Evolutionary conservation across 2,329 filamentous ascomycete genomes (phyloP).

Genomic region (Claviceps spartinae): DNA sequence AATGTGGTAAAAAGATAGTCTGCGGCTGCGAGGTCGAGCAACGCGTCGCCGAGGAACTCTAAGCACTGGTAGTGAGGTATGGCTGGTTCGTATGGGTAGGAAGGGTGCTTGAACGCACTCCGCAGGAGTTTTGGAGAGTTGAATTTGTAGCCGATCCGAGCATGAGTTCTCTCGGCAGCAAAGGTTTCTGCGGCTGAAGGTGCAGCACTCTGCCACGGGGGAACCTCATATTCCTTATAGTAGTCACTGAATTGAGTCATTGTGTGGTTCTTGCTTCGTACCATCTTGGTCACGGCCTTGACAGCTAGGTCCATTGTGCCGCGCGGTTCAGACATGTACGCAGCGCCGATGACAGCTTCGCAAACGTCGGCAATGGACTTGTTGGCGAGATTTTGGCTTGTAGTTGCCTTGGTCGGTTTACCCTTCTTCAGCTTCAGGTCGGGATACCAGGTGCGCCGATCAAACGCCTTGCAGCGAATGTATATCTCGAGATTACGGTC

Average conservation of each 20-base stretch:
- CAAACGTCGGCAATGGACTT: conserved; percentile 92
- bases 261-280: conserved; percentile 53
- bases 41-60: conserved; percentile 80
- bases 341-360: conserved; percentile 84
- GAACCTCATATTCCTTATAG: conserved; percentile 50
- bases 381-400: conserved; percentile 58
- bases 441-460: conserved; percentile 79
- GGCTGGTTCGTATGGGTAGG: conserved; percentile 58
- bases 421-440: conserved; percentile 61
- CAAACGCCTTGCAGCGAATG: conserved; percentile 73
- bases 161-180: conserved; percentile 50
- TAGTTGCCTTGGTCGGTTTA: conserved; percentile 37
- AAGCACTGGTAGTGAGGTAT: conserved; percentile 82
- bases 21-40: conserved; percentile 77
- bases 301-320: conserved; percentile 43
- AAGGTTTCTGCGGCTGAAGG: conserved; percentile 55
- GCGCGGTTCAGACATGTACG: conserved; percentile 39
- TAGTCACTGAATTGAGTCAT: conserved; percentile 65
- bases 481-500: conserved; percentile 55
- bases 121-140: conserved; percentile 60
- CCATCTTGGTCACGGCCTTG: conserved; percentile 53
- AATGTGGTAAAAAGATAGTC: conserved; percentile 68
- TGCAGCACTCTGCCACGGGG: conserved; percentile 52
- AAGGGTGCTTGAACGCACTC: conserved; percentile 81
- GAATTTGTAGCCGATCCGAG: conserved; percentile 50